Evolutionary conservation across 2,329 filamentous ascomycete species (phyloP).

Genomic region (Knoxdaviesia proteae): DNA sequence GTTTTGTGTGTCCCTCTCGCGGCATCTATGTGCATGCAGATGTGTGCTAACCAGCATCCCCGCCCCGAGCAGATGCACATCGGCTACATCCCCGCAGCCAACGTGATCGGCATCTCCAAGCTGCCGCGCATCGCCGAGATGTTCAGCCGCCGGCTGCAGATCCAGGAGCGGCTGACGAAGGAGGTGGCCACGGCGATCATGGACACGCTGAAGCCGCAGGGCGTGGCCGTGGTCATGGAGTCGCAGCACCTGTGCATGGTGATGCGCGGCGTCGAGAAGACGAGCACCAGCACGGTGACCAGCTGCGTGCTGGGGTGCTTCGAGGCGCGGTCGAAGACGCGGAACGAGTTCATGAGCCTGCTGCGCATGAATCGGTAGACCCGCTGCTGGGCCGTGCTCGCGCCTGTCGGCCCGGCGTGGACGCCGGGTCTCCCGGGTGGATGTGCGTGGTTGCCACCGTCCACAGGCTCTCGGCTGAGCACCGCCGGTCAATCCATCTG

Average conservation of each 20-base stretch:
- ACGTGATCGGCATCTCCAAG: conserved; percentile 89
- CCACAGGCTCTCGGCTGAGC: too few species aligned
- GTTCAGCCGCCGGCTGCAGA: conserved; percentile 82
- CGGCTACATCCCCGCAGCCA: conserved; percentile 80
- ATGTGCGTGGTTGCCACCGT: too few species aligned
- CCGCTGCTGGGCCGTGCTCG: not conserved
- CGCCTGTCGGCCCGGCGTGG: too few species aligned
- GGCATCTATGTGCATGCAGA: not conserved
- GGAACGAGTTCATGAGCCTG: conserved; percentile 86
- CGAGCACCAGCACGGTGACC: conserved; percentile 67
- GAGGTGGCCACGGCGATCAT: conserved; percentile 88
- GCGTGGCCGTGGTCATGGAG: conserved; percentile 94
- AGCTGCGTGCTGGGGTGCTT: conserved; percentile 97
- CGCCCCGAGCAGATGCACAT: conserved; percentile 68
- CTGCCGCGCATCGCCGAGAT: conserved; percentile 90
- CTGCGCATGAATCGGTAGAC: conserved; percentile 32
- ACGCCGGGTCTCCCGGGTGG: too few species aligned
- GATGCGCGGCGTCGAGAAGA: conserved; percentile 95
- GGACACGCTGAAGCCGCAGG: conserved; percentile 80
- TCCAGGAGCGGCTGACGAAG: conserved; percentile 89
- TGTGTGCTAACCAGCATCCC: not conserved
- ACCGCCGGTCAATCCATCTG: too few species aligned
- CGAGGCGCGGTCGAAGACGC: conserved; percentile 75
- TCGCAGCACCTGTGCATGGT: conserved; percentile 96
- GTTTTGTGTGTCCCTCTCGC: not conserved